Percentiles rank a stretch among this genome's conserved stretches.
phyloP scores from a whole-genome alignment of 192 early-diverging fungal species.

The Umbelopsis vinacea region DNA sequence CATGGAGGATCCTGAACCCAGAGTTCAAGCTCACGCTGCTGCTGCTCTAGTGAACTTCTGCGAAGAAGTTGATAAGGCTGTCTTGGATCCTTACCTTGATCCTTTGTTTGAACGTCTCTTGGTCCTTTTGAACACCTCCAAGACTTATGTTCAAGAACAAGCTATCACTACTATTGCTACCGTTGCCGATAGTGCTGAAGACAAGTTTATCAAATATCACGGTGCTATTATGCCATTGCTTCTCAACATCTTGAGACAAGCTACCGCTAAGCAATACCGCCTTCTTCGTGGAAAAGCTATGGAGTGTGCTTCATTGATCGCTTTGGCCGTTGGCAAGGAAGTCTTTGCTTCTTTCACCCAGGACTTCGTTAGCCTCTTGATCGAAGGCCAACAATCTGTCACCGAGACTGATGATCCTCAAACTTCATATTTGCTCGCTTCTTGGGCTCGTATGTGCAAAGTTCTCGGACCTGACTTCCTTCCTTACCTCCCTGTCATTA shows the following conservation, averaged over 20 bases:
- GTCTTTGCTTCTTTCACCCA: slow-evolving; percentile 79
- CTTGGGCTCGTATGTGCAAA: slow-evolving; percentile 98
- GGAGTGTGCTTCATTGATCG: slow-evolving; percentile 96
- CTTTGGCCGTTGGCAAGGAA: slow-evolving; percentile 91
- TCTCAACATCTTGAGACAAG: slow-evolving; percentile 84
- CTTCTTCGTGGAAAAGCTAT: slow-evolving; percentile 95
- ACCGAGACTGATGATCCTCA: slow-evolving; percentile 95
- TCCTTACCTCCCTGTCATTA: slow-evolving; percentile 89
- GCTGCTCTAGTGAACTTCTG: slow-evolving; percentile 98
- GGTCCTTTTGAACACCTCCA: slow-evolving; percentile 79
- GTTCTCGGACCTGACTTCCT: slow-evolving; percentile 94
- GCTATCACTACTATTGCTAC: slow-evolving; percentile 98
- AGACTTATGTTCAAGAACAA: slow-evolving; percentile 98
- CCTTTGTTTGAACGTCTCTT: slow-evolving; percentile 87
- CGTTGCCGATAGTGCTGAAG: slow-evolving; percentile 94
- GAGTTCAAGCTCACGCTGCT: slow-evolving; percentile 95
- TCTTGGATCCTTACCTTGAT: slow-evolving; percentile 88
- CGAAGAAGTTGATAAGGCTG: slow-evolving; percentile 83
- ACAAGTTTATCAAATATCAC: slow-evolving; percentile 92
- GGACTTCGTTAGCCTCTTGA: slow-evolving; percentile 82
- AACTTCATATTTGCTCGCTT: slow-evolving; percentile 87
- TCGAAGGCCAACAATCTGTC: slow-evolving; percentile 75
- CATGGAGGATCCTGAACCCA: slow-evolving; percentile 83
- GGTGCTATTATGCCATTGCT: slow-evolving; percentile 94
- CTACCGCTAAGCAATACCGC: slow-evolving; percentile 85